A percentile compares a stretch with the other conserved stretches of the same genome.
Evolutionary conservation across 1,139 yeast species (phyloP).

Genomic region (Blastobotrys aristatus): DNA sequence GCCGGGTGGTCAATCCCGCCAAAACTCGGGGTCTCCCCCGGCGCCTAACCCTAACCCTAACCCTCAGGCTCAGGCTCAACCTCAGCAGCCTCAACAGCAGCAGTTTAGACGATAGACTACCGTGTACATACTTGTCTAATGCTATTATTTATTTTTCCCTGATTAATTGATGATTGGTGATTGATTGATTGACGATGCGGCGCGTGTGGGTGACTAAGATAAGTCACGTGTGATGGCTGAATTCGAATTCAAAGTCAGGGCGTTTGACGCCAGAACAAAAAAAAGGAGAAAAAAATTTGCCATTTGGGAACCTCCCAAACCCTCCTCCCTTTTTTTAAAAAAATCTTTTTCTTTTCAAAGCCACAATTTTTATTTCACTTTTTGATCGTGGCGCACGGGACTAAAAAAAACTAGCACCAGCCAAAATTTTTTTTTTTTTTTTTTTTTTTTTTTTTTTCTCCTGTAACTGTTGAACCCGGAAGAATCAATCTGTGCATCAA

Average conservation of each 20-base stretch:
- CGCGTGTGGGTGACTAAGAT: no score
- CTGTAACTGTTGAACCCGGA: no score
- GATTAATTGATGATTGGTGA: background rate
- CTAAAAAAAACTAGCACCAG: background rate
- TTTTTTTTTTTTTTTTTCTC: no score
- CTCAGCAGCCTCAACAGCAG: background rate
- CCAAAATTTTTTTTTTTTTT: background rate
- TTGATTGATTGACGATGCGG: background rate
- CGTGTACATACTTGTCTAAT: background rate
- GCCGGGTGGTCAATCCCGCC: slow-evolving; percentile 18
- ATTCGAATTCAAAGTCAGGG: no score
- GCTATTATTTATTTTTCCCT: background rate
- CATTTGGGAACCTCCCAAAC: background rate
- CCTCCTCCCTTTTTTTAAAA: background rate
- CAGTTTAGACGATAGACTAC: background rate
- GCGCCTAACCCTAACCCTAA: background rate
- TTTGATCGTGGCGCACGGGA: background rate
- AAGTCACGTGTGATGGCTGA: no score
- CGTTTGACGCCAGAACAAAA: no score
- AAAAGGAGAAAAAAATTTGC: no score
- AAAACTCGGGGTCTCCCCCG: background rate
- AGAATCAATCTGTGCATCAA: no score
- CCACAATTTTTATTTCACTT: background rate
- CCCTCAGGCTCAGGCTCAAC: background rate
- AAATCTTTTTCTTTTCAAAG: no score